A percentile compares a stretch with the other conserved stretches of the same genome.
These are phyloP conservation scores for Silene conica DNA, from an alignment of 148 eudicot genomes.

Conservation along the genomic window DNA sequence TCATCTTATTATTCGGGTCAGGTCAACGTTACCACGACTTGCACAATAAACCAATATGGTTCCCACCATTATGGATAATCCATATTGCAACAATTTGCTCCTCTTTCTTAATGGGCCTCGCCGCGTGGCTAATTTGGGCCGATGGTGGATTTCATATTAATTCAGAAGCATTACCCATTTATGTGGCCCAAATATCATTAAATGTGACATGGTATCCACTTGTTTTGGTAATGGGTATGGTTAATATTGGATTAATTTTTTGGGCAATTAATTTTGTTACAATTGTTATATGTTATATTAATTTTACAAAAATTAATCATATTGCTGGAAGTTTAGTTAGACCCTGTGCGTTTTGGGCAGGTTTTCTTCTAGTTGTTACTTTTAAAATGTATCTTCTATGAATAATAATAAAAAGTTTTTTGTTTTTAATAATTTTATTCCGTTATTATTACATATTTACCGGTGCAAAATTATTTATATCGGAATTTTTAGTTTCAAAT, in stretches of 20 bases:
- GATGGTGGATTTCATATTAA: constrained; percentile 27
- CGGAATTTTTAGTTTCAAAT: no score
- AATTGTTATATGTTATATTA: constrained; percentile 21
- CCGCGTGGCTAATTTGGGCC: constrained; percentile 37
- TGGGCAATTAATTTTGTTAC: constrained; percentile 23
- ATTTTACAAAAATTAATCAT: constrained; percentile 21
- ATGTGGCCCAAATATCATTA: constrained; percentile 24
- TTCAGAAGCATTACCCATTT: constrained; percentile 20
- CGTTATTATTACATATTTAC: no score
- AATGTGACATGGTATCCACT: constrained; percentile 36
- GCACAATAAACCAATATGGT: constrained; percentile 25
- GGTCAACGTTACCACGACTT: constrained; percentile 14
- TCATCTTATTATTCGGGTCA: constrained; percentile 29
- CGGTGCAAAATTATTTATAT: no score
- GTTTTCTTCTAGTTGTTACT: constrained; percentile 25
- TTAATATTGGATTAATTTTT: constrained; percentile 22
- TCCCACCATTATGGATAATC: constrained; percentile 25
- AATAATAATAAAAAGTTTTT: not conserved
- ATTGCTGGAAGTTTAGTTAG: constrained; percentile 23
- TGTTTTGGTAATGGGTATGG: constrained; percentile 29
- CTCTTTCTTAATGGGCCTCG: constrained; percentile 30
- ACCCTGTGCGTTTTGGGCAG: constrained; percentile 30
- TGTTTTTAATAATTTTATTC: no score
- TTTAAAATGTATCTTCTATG: constrained; percentile 21
- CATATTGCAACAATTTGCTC: constrained; percentile 27